These are phyloP conservation scores for Aspergillus quadricinctus DNA, from an alignment of 2,329 filamentous ascomycete species.

Conservation along the genomic window DNA sequence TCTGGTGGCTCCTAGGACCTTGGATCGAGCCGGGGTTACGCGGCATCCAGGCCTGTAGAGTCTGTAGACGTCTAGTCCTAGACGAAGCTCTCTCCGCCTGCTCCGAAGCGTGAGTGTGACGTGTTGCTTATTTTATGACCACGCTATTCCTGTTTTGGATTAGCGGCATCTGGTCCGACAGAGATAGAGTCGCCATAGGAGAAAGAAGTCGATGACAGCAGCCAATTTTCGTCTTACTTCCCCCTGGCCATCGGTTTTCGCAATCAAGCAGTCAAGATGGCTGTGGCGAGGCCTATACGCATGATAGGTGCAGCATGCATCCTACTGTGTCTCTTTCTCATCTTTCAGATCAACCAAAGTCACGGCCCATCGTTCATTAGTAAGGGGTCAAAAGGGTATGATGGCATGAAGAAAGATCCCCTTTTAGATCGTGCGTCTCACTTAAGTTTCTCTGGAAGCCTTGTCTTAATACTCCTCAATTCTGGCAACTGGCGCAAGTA, in stretches of 20 bases:
- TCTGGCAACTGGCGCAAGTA: not conserved
- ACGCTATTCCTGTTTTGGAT: constrained; percentile 24
- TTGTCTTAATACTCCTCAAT: not conserved
- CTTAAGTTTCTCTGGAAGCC: constrained; percentile 3
- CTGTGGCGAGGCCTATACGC: constrained; percentile 78
- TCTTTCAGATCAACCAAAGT: constrained; percentile 68
- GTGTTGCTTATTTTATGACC: constrained; percentile 8
- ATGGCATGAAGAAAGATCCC: constrained; percentile 72
- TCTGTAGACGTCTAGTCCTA: not conserved
- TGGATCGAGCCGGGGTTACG: constrained; percentile 4
- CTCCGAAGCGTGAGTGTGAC: not conserved
- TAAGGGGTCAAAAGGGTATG: constrained; percentile 44
- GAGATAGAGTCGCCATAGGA: not conserved
- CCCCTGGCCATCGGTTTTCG: constrained; percentile 6
- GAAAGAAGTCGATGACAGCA: not conserved
- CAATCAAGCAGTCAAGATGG: constrained; percentile 55
- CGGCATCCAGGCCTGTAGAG: constrained; percentile 4
- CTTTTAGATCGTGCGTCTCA: constrained; percentile 71
- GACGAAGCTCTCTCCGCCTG: not conserved
- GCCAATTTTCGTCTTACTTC: constrained; percentile 5
- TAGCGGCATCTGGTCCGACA: constrained; percentile 14
- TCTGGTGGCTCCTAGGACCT: not conserved
- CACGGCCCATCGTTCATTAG: constrained; percentile 30
- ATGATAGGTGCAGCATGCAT: constrained; percentile 68
- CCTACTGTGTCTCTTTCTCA: constrained; percentile 70